phyloP scores from a whole-genome alignment of 75 land plant species.

The Selaginella moellendorffii region DNA sequence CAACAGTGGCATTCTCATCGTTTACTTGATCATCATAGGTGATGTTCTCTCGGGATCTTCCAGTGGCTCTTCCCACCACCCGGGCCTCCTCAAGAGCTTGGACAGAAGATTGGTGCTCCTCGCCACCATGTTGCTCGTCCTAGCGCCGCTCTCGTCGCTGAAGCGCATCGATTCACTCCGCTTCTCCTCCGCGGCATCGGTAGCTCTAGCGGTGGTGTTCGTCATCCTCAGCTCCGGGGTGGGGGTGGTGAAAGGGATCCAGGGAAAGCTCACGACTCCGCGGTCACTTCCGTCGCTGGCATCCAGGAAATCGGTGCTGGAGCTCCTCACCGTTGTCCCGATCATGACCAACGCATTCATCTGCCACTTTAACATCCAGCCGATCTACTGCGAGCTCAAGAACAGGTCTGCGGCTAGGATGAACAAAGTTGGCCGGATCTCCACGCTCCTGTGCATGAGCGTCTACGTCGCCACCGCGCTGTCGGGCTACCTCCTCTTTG shows the following conservation, averaged over 20 bases:
- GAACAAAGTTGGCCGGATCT: constrained; percentile 69
- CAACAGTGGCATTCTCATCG: constrained; percentile 79
- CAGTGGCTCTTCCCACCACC: constrained; percentile 25
- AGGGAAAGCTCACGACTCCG: constrained; percentile 44
- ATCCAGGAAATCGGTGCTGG: constrained; percentile 46
- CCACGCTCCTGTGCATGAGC: constrained; percentile 47
- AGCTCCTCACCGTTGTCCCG: constrained; percentile 83
- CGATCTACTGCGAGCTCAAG: constrained; percentile 72
- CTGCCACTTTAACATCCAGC: constrained; percentile 91
- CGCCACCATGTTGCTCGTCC: constrained; percentile 34
- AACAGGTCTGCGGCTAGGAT: constrained; percentile 57
- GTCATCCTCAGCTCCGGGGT: constrained; percentile 49
- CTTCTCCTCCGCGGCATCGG: constrained; percentile 79
- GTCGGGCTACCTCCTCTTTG: constrained; percentile 83
- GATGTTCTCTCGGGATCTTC: constrained; percentile 81
- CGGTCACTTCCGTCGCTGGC: constrained; percentile 59
- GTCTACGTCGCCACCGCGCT: constrained; percentile 65
- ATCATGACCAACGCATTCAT: constrained; percentile 95
- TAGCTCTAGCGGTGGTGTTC: constrained; percentile 72
- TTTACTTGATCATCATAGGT: constrained; percentile 85
- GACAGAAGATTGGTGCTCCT: constrained; percentile 47
- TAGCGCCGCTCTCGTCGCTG: constrained; percentile 59
- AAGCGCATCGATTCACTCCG: constrained; percentile 76
- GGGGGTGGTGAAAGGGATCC: constrained; percentile 48
- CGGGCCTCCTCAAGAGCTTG: constrained; percentile 60